phyloP scores from a whole-genome alignment of 495 filamentous ascomycete species.

The Podospora fimiseda region DNA sequence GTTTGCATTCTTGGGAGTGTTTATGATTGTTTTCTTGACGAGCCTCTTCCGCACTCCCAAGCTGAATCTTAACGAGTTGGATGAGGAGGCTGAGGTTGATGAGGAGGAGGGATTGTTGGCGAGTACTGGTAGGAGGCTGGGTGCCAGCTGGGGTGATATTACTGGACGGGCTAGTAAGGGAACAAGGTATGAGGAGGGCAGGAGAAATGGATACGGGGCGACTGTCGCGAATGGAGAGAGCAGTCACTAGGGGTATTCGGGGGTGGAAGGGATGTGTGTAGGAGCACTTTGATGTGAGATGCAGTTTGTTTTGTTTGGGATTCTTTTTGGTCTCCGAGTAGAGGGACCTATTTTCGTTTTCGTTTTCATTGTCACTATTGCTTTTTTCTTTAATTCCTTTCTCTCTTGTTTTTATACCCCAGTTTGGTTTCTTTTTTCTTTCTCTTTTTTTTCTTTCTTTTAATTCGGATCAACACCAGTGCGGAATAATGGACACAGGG shows the following conservation, averaged over 20 bases:
- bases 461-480: too few species aligned
- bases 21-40: conserved; percentile 67
- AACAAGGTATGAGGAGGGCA: not conserved
- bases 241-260: not conserved
- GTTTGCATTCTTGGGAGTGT: conserved; percentile 80
- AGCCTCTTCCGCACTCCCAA: conserved; percentile 74
- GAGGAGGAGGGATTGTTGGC: conserved; percentile 90
- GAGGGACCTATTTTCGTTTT: not conserved
- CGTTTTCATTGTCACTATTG: too few species aligned
- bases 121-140: conserved; percentile 69
- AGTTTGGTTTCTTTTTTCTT: too few species aligned
- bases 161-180: conserved; percentile 41
- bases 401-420: not conserved
- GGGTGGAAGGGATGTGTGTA: not conserved
- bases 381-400: not conserved
- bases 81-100: conserved; percentile 87
- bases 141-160: conserved; percentile 84
- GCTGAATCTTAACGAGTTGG: conserved; percentile 64
- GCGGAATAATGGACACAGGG: too few species aligned
- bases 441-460: too few species aligned
- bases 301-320: too few species aligned
- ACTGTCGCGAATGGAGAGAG: conserved; percentile 7
- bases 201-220: conserved; percentile 13
- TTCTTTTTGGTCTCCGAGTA: too few species aligned
- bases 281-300: not conserved